A percentile compares a stretch with the other conserved stretches of the same genome.
phyloP scores from a whole-genome alignment of 352 stramenopile genomes.

The Globisporangium spiculum region DNA sequence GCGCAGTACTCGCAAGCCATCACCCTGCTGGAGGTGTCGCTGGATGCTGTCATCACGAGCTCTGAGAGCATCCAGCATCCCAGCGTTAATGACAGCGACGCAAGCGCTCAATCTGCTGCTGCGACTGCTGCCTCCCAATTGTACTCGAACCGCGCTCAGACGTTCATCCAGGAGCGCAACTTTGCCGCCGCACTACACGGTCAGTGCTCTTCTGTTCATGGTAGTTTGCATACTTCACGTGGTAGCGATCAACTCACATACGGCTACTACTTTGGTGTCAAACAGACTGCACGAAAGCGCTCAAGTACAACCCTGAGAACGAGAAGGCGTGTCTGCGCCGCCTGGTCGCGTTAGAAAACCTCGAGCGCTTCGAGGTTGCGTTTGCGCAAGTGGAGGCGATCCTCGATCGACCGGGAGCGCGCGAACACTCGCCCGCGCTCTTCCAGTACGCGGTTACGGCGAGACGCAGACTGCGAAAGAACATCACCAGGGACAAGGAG shows the following conservation, averaged over 20 bases:
- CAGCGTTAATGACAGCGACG: not conserved
- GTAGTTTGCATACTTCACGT: not conserved
- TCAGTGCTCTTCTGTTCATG: slow-evolving; percentile 13
- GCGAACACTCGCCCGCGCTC: slow-evolving; percentile 20
- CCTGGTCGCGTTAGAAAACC: slow-evolving; percentile 65
- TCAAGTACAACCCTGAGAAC: slow-evolving; percentile 52
- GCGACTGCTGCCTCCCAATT: slow-evolving; percentile 33
- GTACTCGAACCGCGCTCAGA: slow-evolving; percentile 67
- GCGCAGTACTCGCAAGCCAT: slow-evolving; percentile 49
- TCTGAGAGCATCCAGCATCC: not conserved
- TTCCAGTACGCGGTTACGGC: slow-evolving; percentile 61
- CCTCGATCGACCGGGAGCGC: slow-evolving; percentile 24
- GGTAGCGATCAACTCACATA: not conserved
- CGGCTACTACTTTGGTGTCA: not conserved
- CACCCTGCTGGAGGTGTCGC: slow-evolving; percentile 17
- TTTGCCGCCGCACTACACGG: slow-evolving; percentile 60
- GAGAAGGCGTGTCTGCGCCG: slow-evolving; percentile 65
- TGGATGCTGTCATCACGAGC: not conserved
- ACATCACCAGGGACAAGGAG: slow-evolving; percentile 43
- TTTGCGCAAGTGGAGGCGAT: slow-evolving; percentile 43
- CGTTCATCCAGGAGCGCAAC: slow-evolving; percentile 67
- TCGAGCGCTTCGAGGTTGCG: slow-evolving; percentile 74
- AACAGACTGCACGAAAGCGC: slow-evolving; percentile 37
- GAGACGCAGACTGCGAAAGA: slow-evolving; percentile 50
- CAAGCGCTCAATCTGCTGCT: not conserved